Evolutionary conservation across 208 protist species (phyloP), one percentile per base, ranked within the genome.

Genomic region (Wallacemonas sp.): DNA sequence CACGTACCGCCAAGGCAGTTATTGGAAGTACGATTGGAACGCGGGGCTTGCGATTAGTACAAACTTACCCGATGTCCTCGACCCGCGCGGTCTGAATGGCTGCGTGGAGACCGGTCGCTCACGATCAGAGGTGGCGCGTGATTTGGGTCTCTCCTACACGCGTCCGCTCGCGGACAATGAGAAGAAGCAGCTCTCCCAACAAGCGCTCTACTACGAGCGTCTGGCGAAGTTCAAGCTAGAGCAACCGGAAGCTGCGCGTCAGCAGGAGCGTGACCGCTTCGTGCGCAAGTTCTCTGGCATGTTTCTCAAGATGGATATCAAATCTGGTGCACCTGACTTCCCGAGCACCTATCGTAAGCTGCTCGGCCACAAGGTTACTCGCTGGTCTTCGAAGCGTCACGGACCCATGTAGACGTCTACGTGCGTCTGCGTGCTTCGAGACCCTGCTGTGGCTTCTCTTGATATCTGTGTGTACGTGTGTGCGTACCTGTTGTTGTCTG

Each of bases 11-110:
- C 86, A 91, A 61, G 91, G 91, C 27, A 62, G 72, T 24, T 96
- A 95, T 70, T 96, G 91, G 89, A 80, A 79, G 24, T 93, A 94
- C 69, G 91, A 96, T 77, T 96, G 91, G 89, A 91, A 92, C 62
- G 80, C 83, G 1, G 91, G 91, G 2, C 70, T 95, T 12, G 88
- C 82, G n/a, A 93, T 96, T 54, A 91, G 79, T 67, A 93, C 84
- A 47, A 80, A 93, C 55, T 66, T 96, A 4, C 70, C 84, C 3
- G 91, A 96, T 67, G 84, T 94, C 36, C 64, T 94, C 21, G 91
- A 96, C 60, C 88, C 91, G 3, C 86, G 88, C 36, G 91, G 91
- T 9, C 61, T 96, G 19, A 95, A 94, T 56, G 91, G 91, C 28
- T 96, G 91, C 47, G 91, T 96, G 12, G 91, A 96, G 77, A 96